Conservation (phyloP, 2,329 filamentous ascomycete genomes). For the Ceratocystiopsis minuta region DNA sequence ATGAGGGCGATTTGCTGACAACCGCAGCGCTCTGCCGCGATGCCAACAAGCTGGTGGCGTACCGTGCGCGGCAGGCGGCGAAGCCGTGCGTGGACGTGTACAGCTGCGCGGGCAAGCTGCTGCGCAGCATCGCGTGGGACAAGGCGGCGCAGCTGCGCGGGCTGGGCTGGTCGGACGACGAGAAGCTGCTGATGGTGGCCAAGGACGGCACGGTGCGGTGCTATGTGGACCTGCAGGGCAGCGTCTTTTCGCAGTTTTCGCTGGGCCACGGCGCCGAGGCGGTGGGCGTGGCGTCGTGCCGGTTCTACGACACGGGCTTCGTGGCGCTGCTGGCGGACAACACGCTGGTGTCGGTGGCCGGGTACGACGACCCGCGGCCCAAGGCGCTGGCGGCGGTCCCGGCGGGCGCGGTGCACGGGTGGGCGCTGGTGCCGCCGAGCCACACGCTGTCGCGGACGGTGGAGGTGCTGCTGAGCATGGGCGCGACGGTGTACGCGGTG, state of each 20-base stretch:
- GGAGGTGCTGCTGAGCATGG: conserved; percentile 76
- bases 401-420: conserved; percentile 64
- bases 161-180: conserved; percentile 91
- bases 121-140: conserved; percentile 80
- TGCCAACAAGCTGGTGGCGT: conserved; percentile 65
- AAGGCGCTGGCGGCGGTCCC: conserved; percentile 62
- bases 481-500: conserved; percentile 66
- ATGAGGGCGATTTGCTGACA: not conserved
- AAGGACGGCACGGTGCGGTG: conserved; percentile 80
- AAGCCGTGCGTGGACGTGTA: conserved; percentile 89
- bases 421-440: conserved; percentile 74
- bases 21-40: conserved; percentile 66
- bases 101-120: conserved; percentile 76
- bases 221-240: conserved; percentile 79
- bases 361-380: conserved; percentile 79
- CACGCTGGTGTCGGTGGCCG: conserved; percentile 65
- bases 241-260: conserved; percentile 76
- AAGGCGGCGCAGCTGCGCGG: conserved; percentile 63
- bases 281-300: conserved; percentile 70
- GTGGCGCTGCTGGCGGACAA: conserved; percentile 85
- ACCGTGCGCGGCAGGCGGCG: conserved; percentile 49
- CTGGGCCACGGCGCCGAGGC: conserved; percentile 81
- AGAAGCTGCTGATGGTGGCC: conserved; percentile 75
- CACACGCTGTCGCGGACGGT: conserved; percentile 85
- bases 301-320: conserved; percentile 84